Evolutionary conservation across 78 protist genomes (phyloP).

Genomic region (Dictyostelium discoideum): DNA sequence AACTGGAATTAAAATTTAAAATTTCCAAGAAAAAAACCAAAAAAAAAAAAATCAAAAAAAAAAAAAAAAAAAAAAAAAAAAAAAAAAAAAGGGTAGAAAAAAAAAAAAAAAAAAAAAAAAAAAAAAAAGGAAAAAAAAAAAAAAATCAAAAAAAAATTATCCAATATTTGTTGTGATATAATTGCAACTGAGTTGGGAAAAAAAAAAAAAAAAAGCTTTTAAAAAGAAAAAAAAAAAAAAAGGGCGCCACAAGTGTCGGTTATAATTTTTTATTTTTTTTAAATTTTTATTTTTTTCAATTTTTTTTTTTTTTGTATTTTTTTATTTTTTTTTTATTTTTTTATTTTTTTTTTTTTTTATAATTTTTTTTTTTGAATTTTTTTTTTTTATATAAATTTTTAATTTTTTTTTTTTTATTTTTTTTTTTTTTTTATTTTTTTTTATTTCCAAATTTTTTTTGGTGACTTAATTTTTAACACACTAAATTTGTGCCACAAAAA

Average conservation of each 20-base stretch:
- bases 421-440: constrained; percentile 2
- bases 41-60: too few relatives aligned
- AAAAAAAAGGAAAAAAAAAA: not conserved
- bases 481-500: not conserved
- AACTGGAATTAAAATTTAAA: too few relatives aligned
- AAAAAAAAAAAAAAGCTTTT: too few relatives aligned
- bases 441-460: not conserved
- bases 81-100: not conserved
- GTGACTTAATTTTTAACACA: not conserved
- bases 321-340: constrained; percentile 1
- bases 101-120: too few relatives aligned
- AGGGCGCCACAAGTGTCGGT: not conserved
- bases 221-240: not conserved
- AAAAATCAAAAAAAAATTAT: too few relatives aligned
- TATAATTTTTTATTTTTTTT: not conserved
- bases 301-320: not conserved
- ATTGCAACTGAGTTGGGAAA: too few relatives aligned
- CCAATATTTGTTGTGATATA: not conserved
- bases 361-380: not conserved
- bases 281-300: not conserved
- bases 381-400: not conserved
- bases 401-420: not conserved
- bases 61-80: too few relatives aligned
- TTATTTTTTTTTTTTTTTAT: constrained; percentile 12
- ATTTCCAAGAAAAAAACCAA: too few relatives aligned